Evolutionary conservation across 2,329 filamentous ascomycete genomes (phyloP), one percentile per base, ranked within the genome.

Genomic region (Monosporascus sp.): DNA sequence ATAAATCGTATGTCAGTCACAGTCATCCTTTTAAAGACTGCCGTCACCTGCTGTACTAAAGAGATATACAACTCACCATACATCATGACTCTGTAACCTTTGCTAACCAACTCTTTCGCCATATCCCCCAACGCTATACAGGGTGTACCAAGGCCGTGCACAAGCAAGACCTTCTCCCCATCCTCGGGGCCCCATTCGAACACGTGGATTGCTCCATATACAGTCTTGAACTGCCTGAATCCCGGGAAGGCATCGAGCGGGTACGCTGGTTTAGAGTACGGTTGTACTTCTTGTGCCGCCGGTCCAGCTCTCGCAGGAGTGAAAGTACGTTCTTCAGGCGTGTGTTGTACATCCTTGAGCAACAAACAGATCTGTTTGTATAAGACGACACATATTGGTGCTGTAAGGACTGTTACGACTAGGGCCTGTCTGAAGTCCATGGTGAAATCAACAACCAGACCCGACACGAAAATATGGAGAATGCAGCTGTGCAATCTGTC

Each of bases 141-240:
- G 14, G 64, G 65, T 6, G 64, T 69, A 15, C 61, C 59, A 52
- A 65, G 64, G 38, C 66, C 65, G 50, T 68, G 66, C 7, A 68
- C 55, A 11, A 68, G 55, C 37, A 68, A 51, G 31, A 68, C 60
- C 37, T 66, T 69, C 31, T 58, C 55, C 14, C 67, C 66, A 24
- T 48, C 46, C 41, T 38, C 52, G 11, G 60, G 58, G 4, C 67
- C 66, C 66, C 66, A 69, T 51, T 69, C 67, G 26, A 68, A 68
- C 4, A 66, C 64, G 38, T 64, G 58, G 59, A 68, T 67, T 14
- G 50, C 48, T 22, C 67, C 67, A 37, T 66, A 66, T 3, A 64
- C 60, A 15, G 63, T 67, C 37, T 60, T 51, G 1, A 68, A 64
- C 58, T 68, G 50, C 37, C 67, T 64, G 51, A 63, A 62, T 24